These are phyloP conservation scores for Polysphondylium violaceum DNA, from an alignment of 78 protist species.

Conservation along the genomic window DNA sequence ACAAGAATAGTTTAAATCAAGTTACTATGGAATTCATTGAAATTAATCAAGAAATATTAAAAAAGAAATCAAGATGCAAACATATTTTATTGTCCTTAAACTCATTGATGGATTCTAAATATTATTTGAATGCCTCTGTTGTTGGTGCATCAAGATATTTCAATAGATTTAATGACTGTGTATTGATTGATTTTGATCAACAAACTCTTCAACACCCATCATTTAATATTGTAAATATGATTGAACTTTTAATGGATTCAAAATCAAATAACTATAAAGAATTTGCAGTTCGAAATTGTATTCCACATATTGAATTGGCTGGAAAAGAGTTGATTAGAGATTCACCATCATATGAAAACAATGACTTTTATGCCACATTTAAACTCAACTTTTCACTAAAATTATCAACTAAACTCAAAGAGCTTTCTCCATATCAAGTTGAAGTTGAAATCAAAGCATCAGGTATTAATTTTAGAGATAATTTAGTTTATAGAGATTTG, in stretches of 20 bases:
- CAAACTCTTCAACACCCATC: not conserved
- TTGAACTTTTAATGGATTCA: not conserved
- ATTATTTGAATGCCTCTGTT: constrained; percentile 3
- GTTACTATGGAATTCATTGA: not conserved
- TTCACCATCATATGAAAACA: not conserved
- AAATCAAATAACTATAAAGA: not conserved
- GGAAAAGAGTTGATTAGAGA: not conserved
- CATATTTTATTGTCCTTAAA: not conserved
- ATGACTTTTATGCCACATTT: not conserved
- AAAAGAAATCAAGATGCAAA: constrained; percentile 1
- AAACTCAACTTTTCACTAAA: not conserved
- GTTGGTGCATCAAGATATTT: constrained; percentile 16
- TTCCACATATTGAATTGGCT: not conserved
- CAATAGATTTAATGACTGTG: not conserved
- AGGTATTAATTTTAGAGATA: constrained; percentile 32
- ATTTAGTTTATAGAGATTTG: not conserved
- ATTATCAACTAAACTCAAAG: not conserved
- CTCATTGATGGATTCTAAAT: not conserved
- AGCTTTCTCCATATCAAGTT: not conserved
- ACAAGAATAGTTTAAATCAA: not conserved
- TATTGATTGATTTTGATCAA: not conserved
- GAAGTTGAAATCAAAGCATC: constrained; percentile 12
- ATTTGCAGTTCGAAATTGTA: not conserved
- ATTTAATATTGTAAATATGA: not conserved
- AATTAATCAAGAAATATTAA: not conserved